These are phyloP conservation scores for Sugiyamaella floridensis DNA, from an alignment of 805 yeast genomes.

Conservation along the genomic window DNA sequence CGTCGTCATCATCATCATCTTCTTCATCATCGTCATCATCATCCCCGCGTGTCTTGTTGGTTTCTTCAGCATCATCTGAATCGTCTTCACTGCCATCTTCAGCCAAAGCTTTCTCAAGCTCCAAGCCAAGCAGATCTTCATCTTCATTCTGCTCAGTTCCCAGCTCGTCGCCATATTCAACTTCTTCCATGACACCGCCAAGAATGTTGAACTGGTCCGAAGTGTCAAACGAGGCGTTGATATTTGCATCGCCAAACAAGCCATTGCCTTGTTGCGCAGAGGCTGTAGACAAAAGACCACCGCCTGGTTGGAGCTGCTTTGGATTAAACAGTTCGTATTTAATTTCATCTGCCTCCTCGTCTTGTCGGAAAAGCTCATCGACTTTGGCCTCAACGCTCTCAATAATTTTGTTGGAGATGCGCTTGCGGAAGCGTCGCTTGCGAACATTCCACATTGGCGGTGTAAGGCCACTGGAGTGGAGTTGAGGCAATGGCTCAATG, in stretches of 20 bases:
- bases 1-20: slow-evolving; percentile 48
- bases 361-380: slow-evolving; percentile 64
- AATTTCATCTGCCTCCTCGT: slow-evolving; percentile 77
- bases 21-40: slow-evolving; percentile 47
- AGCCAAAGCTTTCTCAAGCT: slow-evolving; percentile 19
- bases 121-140: slow-evolving; percentile 33
- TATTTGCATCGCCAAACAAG: neutral
- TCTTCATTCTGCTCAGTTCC: slow-evolving; percentile 46
- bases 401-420: slow-evolving; percentile 62
- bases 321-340: slow-evolving; percentile 62
- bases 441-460: slow-evolving; percentile 70
- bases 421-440: slow-evolving; percentile 63
- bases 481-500: slow-evolving; percentile 16
- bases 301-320: neutral
- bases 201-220: slow-evolving; percentile 30
- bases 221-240: slow-evolving; percentile 19
- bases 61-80: slow-evolving; percentile 40
- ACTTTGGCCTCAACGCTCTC: slow-evolving; percentile 75
- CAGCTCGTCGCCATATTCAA: slow-evolving; percentile 42
- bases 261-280: neutral
- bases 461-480: slow-evolving; percentile 70
- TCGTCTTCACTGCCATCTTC: slow-evolving; percentile 23
- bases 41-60: slow-evolving; percentile 28
- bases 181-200: slow-evolving; percentile 38
- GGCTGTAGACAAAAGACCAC: neutral